phyloP scores from a whole-genome alignment of 140 eudicot genomes.

The Erigeron philadelphicus region DNA sequence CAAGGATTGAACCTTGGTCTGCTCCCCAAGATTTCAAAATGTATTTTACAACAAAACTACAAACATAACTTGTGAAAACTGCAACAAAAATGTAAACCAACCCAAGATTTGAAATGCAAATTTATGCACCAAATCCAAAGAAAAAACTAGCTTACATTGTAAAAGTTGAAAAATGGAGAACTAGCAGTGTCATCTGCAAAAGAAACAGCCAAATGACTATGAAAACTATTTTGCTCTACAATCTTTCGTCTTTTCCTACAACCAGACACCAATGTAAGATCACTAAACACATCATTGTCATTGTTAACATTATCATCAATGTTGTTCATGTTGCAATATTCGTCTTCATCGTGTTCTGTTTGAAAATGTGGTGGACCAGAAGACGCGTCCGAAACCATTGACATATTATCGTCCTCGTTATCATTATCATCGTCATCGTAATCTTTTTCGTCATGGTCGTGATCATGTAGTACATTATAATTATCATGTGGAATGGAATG shows the following conservation, averaged over 20 bases:
- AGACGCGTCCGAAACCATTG: conserved; percentile 92
- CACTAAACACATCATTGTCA: conserved; percentile 15
- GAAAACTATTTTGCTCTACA: conserved; percentile 27
- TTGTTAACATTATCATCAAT: not conserved
- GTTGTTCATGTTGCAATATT: conserved; percentile 1
- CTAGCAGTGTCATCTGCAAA: conserved; percentile 86
- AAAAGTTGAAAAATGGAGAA: conserved; percentile 50
- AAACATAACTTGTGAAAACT: not conserved
- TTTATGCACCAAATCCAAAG: not conserved
- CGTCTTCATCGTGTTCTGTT: conserved; percentile 36
- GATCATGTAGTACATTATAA: conserved; percentile 20
- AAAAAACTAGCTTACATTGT: conserved; percentile 50
- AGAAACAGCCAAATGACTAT: conserved; percentile 34
- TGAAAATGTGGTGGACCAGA: conserved; percentile 80
- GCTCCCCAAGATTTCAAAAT: not conserved
- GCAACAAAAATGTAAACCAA: not conserved
- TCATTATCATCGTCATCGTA: conserved; percentile 33
- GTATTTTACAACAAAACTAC: conserved; percentile 1
- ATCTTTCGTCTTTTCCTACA: conserved; percentile 31
- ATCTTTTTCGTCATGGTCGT: conserved; percentile 32
- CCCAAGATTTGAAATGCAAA: not conserved
- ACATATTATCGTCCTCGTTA: conserved; percentile 62
- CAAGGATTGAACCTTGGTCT: too few species aligned
- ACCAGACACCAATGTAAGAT: conserved; percentile 17
- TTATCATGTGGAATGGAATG: conserved; percentile 37